Base-by-base conservation (phyloP, 129 eudicot genomes). In the Escallonia rubra region DNA sequence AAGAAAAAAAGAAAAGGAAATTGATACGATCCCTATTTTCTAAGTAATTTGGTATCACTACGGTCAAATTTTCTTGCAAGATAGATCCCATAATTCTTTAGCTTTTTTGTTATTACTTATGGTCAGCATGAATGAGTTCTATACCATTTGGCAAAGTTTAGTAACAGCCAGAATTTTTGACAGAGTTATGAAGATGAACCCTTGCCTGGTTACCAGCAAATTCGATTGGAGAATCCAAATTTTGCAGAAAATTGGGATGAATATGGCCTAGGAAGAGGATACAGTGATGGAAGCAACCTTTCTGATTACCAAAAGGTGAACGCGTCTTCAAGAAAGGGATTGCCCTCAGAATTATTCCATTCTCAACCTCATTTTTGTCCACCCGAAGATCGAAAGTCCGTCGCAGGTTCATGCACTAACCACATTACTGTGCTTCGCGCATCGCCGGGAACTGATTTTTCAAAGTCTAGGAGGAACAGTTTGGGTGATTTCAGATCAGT, bases 101-200 rank as follows among this genome's bases (percentile, higher is more conserved):
- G 34, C 1, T 23, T 23, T 23, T 23, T 1, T 23, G 34, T 23
- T 23, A 0, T 23, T 23, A 23, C 34, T 6, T 52, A 52, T 46
- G 3, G 8, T 47, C 42, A 65, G 50, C 49, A 66, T 11, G 50
- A 43, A 6, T 23, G 13, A 23, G 44, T 58, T 40, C n/a, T 13
- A 12, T 3, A 38, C 34, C 34, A 5, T n/a, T 16, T 54, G 53
- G 47, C 16, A 53, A 53, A 42, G 41, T 72, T 44, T 34, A 38
- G 6, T 56, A 64, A 69, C 75, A 14, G 12, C 41, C 23, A 4
- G 38, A 5, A 47, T 5, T 47, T 56, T 74, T 71, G 63, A 44
- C 87, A 93, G 99, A 93, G 86, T 78, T 93, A 89, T 70, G 96
- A 89, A 64, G 95, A 89, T 68, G 96, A 82, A 34, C 90, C 95